A percentile compares a stretch with the other conserved stretches of the same genome.
phyloP scores from a whole-genome alignment of 768 basidiomycete species.

The Strobilomyces confusus region DNA sequence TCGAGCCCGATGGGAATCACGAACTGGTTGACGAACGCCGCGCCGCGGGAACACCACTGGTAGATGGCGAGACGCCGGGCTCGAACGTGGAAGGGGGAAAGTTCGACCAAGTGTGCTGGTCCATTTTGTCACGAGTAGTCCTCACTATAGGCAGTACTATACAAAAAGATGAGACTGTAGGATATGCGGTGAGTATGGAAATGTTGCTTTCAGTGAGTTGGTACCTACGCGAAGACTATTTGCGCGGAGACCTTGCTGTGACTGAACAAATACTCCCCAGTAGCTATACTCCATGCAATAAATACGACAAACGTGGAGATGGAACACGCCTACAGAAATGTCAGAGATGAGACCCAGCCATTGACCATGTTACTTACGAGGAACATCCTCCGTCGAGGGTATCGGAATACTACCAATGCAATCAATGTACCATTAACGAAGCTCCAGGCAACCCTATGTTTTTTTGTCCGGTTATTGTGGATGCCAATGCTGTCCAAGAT shows the following conservation, averaged over 20 bases:
- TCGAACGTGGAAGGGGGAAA: not conserved
- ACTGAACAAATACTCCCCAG: slow-evolving; percentile 9
- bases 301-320: slow-evolving; percentile 14
- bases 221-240: slow-evolving; percentile 9
- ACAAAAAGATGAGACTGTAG: slow-evolving; percentile 10
- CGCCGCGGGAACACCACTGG: not conserved
- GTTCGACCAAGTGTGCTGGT: too few relatives aligned
- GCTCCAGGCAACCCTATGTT: not conserved
- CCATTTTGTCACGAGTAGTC: too few relatives aligned
- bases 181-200: not conserved
- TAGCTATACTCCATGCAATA: slow-evolving; percentile 14
- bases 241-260: slow-evolving; percentile 2
- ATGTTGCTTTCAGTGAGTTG: not conserved
- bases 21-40: not conserved
- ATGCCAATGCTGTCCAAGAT: slow-evolving; percentile 15
- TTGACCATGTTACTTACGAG: slow-evolving; percentile 1
- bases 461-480: not conserved
- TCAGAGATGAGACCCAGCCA: not conserved
- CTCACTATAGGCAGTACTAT: not conserved
- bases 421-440: not conserved
- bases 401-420: not conserved
- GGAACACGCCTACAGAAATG: slow-evolving; percentile 1
- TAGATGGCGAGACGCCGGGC: not conserved
- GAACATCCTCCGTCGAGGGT: slow-evolving; percentile 8
- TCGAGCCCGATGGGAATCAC: not conserved